Base-by-base conservation (phyloP, 139 green algal species). In the Chlorella sp. region DNA sequence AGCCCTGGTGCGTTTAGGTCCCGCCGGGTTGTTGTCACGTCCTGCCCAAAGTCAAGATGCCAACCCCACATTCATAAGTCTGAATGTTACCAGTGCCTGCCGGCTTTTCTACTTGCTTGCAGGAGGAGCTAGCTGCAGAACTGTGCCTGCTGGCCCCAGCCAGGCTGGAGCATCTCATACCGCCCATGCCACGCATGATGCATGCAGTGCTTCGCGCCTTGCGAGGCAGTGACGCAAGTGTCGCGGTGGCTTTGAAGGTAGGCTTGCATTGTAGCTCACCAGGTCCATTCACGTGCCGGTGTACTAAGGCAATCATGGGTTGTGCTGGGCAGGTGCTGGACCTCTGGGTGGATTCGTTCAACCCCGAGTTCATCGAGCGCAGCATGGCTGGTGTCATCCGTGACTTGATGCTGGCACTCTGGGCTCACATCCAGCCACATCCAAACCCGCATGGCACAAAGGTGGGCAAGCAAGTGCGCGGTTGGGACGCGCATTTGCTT, bases 311-410 rank as follows among this genome's bases (percentile, higher is more conserved):
- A n/a, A n/a, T n/a, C n/a, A n/a, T n/a, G 13, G 46, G n/a, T 44
- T 43, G 1, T 64, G 43, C 11, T 43, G 30, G 54, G 34, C 64
- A 86, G 44, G 97, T 94, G 24, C 90, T 98, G 30, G 96, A 98
- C 89, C 92, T 96, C 46, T 99, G 96, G 96, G 91, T 98, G 26
- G 96, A 99, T 85, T 94, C 86, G 30, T 90, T 99, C 16, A 98
- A 97, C 88, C 96, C 96, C 0, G 96, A 99, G 84, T 99, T 98
- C 87, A 90, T 99, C 51, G 97, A 99, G 88, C 91, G 90, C 1
- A 92, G 90, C n/a, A 97, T 99, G 92, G 87, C 90, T 51, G 83
- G 91, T 14, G 92, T 98, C 28, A 89, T 95, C 38, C 56, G 86
- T 2, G 88, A 95, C 24, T 87, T 99, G 9, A 95, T 98, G 90